Conservation (phyloP, 83 land plant genomes). For the Thuja plicata region DNA sequence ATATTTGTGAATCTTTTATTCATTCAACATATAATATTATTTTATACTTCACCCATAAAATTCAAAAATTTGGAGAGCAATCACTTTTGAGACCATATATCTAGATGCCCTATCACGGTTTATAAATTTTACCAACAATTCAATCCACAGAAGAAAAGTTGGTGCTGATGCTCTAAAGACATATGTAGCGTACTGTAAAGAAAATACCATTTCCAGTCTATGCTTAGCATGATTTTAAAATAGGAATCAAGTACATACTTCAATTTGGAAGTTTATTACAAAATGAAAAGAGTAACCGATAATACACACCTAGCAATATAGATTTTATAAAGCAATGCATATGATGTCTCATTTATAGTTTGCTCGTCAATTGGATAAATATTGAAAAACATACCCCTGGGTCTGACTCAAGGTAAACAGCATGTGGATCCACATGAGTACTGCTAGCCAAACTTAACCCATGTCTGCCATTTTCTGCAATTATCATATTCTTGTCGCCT, state of each 20-base stretch:
- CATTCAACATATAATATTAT: neutral
- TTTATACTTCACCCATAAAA: neutral
- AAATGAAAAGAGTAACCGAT: neutral
- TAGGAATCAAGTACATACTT: neutral
- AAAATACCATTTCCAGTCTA: neutral
- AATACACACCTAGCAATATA: neutral
- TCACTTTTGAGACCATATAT: neutral
- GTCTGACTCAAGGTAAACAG: neutral
- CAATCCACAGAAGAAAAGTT: neutral
- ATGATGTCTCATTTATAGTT: neutral
- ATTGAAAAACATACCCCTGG: neutral
- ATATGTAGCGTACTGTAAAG: neutral
- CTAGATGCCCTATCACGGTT: neutral
- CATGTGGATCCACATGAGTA: neutral
- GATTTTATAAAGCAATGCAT: neutral
- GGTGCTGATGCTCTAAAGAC: neutral
- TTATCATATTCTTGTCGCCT: neutral
- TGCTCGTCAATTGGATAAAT: neutral
- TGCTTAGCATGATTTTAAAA: neutral
- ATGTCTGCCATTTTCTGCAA: neutral
- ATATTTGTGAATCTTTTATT: neutral
- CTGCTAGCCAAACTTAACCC: neutral
- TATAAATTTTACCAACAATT: neutral
- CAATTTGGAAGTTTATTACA: neutral
- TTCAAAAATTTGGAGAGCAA: neutral